Evolutionary conservation across 2,329 filamentous ascomycete species (phyloP).

Genomic region (Proliferodiscus dingleyae): DNA sequence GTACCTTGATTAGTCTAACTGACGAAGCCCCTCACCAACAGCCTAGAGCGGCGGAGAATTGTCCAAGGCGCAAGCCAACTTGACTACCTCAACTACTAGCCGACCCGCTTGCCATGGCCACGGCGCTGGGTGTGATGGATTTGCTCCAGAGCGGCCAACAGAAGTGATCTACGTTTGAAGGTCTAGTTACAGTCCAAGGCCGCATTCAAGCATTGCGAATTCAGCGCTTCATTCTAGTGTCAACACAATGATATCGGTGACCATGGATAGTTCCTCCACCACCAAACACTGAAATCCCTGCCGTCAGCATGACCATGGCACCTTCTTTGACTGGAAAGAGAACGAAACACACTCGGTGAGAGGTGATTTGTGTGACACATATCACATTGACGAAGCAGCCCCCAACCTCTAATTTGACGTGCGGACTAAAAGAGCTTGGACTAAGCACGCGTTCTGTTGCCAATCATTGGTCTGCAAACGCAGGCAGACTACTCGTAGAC

Average conservation of each 20-base stretch:
- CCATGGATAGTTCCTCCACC: too few species aligned
- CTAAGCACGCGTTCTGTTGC: too few species aligned
- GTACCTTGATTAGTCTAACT: too few species aligned
- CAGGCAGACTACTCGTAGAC: too few species aligned
- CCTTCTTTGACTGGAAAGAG: constrained; percentile 1
- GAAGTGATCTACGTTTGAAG: constrained; percentile 1
- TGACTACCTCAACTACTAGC: constrained; percentile 8
- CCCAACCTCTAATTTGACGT: neutral
- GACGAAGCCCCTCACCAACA: constrained; percentile 12
- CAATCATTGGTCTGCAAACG: too few species aligned
- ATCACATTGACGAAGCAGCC: neutral
- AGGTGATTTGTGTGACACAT: constrained; percentile 2
- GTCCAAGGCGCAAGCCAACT: neutral
- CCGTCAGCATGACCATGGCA: neutral
- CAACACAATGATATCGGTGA: too few species aligned
- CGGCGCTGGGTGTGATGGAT: constrained; percentile 13
- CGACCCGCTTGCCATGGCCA: constrained; percentile 13
- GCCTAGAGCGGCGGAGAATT: neutral
- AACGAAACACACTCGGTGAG: neutral
- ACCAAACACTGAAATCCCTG: neutral
- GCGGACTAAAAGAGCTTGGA: too few species aligned
- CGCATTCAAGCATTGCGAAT: neutral
- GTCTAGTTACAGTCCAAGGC: neutral
- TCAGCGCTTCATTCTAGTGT: neutral
- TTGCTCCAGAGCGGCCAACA: neutral